Evolutionary conservation across 345 rosid species (phyloP).

Genomic region (Eucalyptus shirleyi): DNA sequence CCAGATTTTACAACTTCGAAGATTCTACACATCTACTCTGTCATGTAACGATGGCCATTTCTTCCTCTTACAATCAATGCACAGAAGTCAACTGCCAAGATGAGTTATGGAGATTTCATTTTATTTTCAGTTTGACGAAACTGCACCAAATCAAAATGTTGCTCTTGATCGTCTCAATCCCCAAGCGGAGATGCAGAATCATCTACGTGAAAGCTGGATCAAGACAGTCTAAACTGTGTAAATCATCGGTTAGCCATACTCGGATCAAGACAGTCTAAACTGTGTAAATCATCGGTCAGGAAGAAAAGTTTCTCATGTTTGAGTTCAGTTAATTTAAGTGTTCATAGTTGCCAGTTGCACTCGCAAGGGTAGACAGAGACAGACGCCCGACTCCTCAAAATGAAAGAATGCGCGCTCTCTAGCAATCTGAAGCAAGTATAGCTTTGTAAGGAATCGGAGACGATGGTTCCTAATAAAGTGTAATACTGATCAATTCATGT

Average conservation of each 20-base stretch:
- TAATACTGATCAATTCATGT: background rate
- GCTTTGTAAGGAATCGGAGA: background rate
- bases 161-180: background rate
- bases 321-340: background rate
- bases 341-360: background rate
- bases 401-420: background rate
- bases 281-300: background rate
- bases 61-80: background rate
- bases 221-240: background rate
- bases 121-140: background rate
- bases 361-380: background rate
- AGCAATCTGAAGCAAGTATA: background rate
- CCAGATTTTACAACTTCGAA: background rate
- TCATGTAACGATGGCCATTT: background rate
- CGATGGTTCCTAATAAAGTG: background rate
- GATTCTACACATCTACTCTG: background rate
- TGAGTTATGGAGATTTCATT: background rate
- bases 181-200: background rate
- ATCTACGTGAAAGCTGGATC: background rate
- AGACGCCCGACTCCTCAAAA: background rate
- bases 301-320: background rate
- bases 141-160: background rate
- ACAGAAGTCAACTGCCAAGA: background rate
- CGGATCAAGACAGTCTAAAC: background rate
- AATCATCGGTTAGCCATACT: background rate